Base-by-base conservation (phyloP, 495 filamentous ascomycete species). In the Clohesyomyces aquaticus region DNA sequence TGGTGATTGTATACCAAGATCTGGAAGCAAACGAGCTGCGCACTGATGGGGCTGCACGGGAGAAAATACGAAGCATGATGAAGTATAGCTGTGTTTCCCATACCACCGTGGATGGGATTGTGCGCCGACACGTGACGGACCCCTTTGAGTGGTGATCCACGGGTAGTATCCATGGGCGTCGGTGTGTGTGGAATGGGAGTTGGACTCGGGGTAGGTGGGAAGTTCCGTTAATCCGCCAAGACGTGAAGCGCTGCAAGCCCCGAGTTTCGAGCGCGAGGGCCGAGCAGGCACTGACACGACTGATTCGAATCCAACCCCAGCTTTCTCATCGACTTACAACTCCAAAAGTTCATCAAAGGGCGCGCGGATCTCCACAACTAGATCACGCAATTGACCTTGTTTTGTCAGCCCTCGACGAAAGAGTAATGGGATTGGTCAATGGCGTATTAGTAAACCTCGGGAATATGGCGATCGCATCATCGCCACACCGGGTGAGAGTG, bases 391-490 rank as follows among this genome's bases (percentile, higher is more conserved):
- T 59, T 26, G 23, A n/a, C 21, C 4, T 2, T 26, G 18, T 61
- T 67, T 68, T 63, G 65, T 68, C 59, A 68, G 65, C 65, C 19
- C n/a, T 16, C 11, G 12, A 35, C 3, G 23, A 8, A 4, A 27
- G 59, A 55, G 59, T 63, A 54, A 54, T 16, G 14, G 9, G 22
- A 14, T 23, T 11, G 50, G 28, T 11, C 52, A 42, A 19, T 25
- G 28, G 10, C 4, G 11, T 8, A 54, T 45, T 28, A 57, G 22
- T 57, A 47, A 61, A 63, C 60, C 60, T 64, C 66, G 66, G 66
- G 51, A 65, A 69, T 64, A 64, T 26, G 38, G 23, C 60, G 41
- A 69, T 69, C 60, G 61, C 61, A 65, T 65, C 66, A 69, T 69
- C 42, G 55, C 61, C 56, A 47, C 52, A 23, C 46, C 46, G 43